A percentile compares a stretch with the other conserved stretches of the same genome.
These are phyloP conservation scores for Didymella pomorum DNA, from an alignment of 2,329 filamentous ascomycete genomes.

Conservation along the genomic window DNA sequence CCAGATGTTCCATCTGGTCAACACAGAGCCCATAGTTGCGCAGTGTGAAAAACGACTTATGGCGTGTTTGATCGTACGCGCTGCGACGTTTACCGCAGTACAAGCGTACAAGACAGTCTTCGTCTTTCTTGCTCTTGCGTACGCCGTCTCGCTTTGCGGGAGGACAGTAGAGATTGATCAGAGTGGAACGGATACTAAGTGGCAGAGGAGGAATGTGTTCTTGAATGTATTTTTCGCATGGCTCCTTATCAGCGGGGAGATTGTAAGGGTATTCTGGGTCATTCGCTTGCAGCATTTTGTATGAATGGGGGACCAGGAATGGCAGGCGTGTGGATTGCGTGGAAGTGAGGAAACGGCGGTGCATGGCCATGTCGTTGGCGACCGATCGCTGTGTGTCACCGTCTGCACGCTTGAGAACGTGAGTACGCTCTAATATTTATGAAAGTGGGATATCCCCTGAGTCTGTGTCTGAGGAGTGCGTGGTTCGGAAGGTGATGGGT, in stretches of 20 bases:
- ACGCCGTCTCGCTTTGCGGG: neutral
- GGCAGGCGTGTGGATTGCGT: neutral
- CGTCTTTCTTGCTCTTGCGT: neutral
- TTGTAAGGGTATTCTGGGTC: neutral
- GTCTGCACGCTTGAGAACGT: neutral
- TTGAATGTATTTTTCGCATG: neutral
- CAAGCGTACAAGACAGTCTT: constrained; percentile 1
- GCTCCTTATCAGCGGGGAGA: neutral
- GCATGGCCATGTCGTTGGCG: neutral
- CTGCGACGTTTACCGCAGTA: neutral
- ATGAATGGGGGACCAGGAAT: neutral
- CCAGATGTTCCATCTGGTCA: constrained; percentile 4
- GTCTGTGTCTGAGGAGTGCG: no score
- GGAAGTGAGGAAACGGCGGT: neutral
- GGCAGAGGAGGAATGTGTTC: neutral
- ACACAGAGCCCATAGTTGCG: neutral
- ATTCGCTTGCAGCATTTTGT: neutral
- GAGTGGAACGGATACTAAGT: neutral
- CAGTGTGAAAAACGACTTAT: constrained; percentile 5
- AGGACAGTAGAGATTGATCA: neutral
- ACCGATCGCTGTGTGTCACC: neutral
- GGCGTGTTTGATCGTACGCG: neutral
- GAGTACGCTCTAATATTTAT: neutral
- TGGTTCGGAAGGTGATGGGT: neutral
- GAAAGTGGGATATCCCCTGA: no score